phyloP scores from a whole-genome alignment of 2,329 filamentous ascomycete genomes.

The Alternaria atra region DNA sequence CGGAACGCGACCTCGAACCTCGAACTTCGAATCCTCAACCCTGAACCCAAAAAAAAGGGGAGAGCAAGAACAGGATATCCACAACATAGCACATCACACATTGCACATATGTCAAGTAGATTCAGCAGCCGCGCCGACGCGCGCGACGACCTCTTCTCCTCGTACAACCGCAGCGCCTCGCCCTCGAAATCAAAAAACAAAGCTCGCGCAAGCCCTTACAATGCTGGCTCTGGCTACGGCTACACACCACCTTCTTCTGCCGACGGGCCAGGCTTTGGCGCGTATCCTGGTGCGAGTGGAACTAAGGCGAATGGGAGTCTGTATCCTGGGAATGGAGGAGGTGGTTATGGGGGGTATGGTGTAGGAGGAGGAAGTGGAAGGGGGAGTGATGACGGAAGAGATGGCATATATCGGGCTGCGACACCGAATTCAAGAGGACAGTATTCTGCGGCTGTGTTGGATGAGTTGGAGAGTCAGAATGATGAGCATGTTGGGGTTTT shows the following conservation, averaged over 20 bases:
- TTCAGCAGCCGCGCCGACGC: slow-evolving; percentile 40
- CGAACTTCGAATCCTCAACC: neutral
- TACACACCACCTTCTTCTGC: slow-evolving; percentile 28
- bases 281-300: slow-evolving; percentile 43
- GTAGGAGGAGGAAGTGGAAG: slow-evolving; percentile 8
- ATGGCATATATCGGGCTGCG: slow-evolving; percentile 47
- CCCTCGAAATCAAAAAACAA: slow-evolving; percentile 48
- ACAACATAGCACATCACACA: neutral
- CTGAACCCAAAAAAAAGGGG: neutral
- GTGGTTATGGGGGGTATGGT: slow-evolving; percentile 14
- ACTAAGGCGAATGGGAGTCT: slow-evolving; percentile 16
- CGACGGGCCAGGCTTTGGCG: slow-evolving; percentile 37
- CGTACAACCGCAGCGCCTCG: slow-evolving; percentile 50
- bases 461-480: slow-evolving; percentile 95
- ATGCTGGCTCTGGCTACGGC: slow-evolving; percentile 33
- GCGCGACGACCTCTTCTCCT: slow-evolving; percentile 52
- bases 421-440: slow-evolving; percentile 74
- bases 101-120: slow-evolving; percentile 36
- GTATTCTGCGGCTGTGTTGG: slow-evolving; percentile 90
- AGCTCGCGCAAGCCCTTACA: slow-evolving; percentile 31
- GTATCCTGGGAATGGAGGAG: slow-evolving; percentile 15
- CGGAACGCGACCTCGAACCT: neutral
- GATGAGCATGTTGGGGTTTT: slow-evolving; percentile 91
- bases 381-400: neutral
- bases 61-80: neutral